Evolutionary conservation across 257 asterid species (phyloP).

Genomic region (Solanum sejunctum): DNA sequence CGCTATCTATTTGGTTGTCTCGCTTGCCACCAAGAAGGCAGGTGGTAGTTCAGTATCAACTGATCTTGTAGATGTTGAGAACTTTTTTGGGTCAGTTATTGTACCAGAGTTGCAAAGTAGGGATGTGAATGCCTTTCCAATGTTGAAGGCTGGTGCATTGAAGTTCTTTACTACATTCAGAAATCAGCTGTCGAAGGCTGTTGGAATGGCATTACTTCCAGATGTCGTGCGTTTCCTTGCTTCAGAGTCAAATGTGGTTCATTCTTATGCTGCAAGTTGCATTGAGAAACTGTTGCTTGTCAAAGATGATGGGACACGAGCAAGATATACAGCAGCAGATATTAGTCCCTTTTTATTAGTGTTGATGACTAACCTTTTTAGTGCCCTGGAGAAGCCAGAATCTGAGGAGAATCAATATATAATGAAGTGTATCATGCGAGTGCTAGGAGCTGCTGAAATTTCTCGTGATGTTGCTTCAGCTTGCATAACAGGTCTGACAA

Average conservation of each 20-base stretch:
- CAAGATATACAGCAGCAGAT: slow-evolving; percentile 68
- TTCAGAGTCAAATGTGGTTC: slow-evolving; percentile 79
- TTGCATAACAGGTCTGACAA: slow-evolving; percentile 62
- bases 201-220: slow-evolving; percentile 62
- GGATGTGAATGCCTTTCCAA: slow-evolving; percentile 69
- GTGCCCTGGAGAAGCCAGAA: slow-evolving; percentile 76
- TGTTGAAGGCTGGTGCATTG: slow-evolving; percentile 87
- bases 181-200: slow-evolving; percentile 57
- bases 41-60: slow-evolving; percentile 71
- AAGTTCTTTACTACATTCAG: slow-evolving; percentile 90
- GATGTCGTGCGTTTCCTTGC: slow-evolving; percentile 68
- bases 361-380: slow-evolving; percentile 72
- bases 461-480: slow-evolving; percentile 68
- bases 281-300: slow-evolving; percentile 81
- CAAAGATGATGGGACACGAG: slow-evolving; percentile 63
- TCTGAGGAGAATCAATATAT: slow-evolving; percentile 96
- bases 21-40: slow-evolving; percentile 81
- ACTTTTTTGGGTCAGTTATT: slow-evolving; percentile 65
- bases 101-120: slow-evolving; percentile 76
- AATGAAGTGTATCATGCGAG: slow-evolving; percentile 96
- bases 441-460: slow-evolving; percentile 71
- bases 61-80: slow-evolving; percentile 81
- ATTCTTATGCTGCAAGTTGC: slow-evolving; percentile 96
- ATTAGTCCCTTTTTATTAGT: slow-evolving; percentile 52
- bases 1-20: slow-evolving; percentile 78